Conservation (phyloP, 169 alveolate species). For the Eimeria tenella region DNA sequence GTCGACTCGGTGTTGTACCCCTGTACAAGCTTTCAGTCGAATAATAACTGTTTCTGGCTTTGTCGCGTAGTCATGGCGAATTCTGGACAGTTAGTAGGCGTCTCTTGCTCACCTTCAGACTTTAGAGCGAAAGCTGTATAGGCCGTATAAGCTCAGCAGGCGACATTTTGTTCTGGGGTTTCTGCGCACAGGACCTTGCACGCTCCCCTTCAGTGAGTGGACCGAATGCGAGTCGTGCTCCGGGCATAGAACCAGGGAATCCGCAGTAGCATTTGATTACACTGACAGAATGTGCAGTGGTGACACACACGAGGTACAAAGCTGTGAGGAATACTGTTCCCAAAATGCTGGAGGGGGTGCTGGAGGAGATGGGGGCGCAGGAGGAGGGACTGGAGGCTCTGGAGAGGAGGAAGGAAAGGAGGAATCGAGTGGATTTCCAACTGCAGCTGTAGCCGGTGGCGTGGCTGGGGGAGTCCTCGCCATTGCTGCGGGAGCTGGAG, state of each 20-base stretch:
- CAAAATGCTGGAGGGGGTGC: conserved; percentile 1
- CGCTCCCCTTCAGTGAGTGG: conserved; percentile 65
- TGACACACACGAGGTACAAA: conserved; percentile 38
- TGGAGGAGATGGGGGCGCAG: neutral
- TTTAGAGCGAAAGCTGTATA: too few species aligned
- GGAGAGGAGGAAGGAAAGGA: conserved; percentile 3
- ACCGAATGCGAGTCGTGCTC: conserved; percentile 18
- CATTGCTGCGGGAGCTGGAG: conserved; percentile 77
- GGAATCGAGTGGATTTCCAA: conserved; percentile 29
- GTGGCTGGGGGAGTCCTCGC: conserved; percentile 71
- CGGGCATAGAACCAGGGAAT: conserved; percentile 39
- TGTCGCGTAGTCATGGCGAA: too few species aligned
- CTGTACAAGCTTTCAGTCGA: too few species aligned
- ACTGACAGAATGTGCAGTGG: neutral
- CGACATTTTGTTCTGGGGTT: too few species aligned
- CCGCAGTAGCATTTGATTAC: conserved; percentile 54
- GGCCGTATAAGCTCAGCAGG: too few species aligned
- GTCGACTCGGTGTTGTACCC: too few species aligned
- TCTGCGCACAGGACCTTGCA: conserved; percentile 60
- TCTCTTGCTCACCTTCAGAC: too few species aligned
- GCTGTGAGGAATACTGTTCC: conserved; percentile 17
- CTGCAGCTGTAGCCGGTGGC: conserved; percentile 78
- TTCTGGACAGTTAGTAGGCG: too few species aligned
- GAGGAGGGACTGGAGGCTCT: neutral
- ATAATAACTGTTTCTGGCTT: too few species aligned